These are phyloP conservation scores for Flaveria sonorensis DNA, from an alignment of 129 eudicot genomes.

Conservation along the genomic window DNA sequence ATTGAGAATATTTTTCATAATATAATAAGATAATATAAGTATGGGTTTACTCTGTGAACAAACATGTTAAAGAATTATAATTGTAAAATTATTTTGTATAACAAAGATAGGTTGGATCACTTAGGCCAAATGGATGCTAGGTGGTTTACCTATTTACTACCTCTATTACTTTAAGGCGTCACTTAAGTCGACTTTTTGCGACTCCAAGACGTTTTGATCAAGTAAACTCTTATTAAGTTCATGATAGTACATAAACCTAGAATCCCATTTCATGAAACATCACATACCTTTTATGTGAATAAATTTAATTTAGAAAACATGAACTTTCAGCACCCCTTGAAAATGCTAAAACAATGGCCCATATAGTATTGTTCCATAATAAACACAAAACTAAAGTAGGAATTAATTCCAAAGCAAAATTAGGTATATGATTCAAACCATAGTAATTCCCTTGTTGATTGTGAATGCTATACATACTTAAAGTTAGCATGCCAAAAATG, in stretches of 20 bases:
- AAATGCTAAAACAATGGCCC: conserved; percentile 1
- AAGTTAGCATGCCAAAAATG: conserved; percentile 22
- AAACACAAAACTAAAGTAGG: conserved; percentile 25
- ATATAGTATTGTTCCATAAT: conserved; percentile 2
- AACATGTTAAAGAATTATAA: too few species aligned
- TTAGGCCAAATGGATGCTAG: too few species aligned
- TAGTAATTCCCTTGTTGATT: conserved; percentile 16
- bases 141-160: too few species aligned
- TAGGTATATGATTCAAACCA: conserved; percentile 29
- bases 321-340: background rate
- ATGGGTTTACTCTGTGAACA: too few species aligned
- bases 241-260: background rate
- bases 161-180: background rate
- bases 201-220: background rate
- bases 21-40: too few species aligned
- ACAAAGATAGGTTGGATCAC: too few species aligned
- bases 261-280: background rate
- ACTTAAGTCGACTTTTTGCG: background rate
- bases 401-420: conserved; percentile 31
- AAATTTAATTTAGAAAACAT: background rate
- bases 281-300: background rate
- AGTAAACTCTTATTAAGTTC: background rate
- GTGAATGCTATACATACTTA: conserved; percentile 16
- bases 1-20: too few species aligned
- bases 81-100: too few species aligned